phyloP scores from a whole-genome alignment of 257 asterid genomes.

The Solanum chiquidenum region DNA sequence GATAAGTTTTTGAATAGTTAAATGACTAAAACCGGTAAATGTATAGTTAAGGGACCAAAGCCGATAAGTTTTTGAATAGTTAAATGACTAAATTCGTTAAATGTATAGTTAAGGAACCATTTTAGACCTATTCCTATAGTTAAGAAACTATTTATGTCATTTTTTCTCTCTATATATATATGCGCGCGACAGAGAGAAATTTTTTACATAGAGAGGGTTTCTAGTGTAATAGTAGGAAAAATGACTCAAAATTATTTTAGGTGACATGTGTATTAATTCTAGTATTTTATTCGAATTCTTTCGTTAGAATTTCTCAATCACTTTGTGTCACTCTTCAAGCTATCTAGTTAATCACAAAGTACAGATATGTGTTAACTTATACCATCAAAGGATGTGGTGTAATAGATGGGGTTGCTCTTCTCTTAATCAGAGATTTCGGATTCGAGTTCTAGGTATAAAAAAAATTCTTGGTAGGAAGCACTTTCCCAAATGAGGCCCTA shows the following conservation, averaged over 20 bases:
- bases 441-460: neutral
- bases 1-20: too few relatives aligned
- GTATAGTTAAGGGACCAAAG: too few relatives aligned
- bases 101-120: too few relatives aligned
- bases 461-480: neutral
- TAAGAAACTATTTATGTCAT: too few relatives aligned
- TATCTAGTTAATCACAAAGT: neutral
- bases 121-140: too few relatives aligned
- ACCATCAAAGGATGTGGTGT: fast-evolving
- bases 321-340: neutral
- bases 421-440: too few relatives aligned
- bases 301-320: neutral
- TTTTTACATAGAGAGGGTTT: neutral
- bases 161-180: too few relatives aligned
- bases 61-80: too few relatives aligned
- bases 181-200: too few relatives aligned
- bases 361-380: neutral
- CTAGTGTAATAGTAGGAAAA: neutral
- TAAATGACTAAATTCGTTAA: too few relatives aligned
- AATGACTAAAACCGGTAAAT: too few relatives aligned
- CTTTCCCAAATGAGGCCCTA: neutral
- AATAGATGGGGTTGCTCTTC: fast-evolving
- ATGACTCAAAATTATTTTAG: neutral
- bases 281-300: neutral
- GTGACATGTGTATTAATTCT: neutral